Evolutionary conservation across 371 early-diverging fungal species (phyloP).

Genomic region (Mucor piriformis): DNA sequence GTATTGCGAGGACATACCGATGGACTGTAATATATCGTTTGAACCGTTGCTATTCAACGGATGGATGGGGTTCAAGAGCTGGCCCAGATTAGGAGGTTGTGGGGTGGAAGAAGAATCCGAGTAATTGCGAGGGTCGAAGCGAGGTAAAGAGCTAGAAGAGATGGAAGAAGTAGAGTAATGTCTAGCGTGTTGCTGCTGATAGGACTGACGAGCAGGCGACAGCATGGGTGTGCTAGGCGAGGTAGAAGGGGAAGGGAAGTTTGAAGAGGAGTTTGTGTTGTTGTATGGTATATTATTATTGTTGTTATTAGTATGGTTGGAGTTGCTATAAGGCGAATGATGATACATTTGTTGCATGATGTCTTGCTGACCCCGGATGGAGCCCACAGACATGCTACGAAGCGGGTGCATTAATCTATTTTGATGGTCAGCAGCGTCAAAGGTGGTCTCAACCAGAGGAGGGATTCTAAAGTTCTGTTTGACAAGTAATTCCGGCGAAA

Average conservation of each 20-base stretch:
- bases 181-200: constrained; percentile 30
- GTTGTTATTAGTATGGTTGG: not conserved
- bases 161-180: constrained; percentile 34
- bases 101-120: not conserved
- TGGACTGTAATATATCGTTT: constrained; percentile 10
- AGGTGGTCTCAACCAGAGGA: constrained; percentile 47
- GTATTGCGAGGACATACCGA: constrained; percentile 4
- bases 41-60: constrained; percentile 25
- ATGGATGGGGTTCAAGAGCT: constrained; percentile 46
- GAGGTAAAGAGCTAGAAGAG: constrained; percentile 25
- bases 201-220: constrained; percentile 31
- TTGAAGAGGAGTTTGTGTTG: constrained; percentile 6
- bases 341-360: constrained; percentile 20
- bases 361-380: constrained; percentile 23
- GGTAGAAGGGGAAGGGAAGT: constrained; percentile 36
- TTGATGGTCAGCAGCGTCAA: constrained; percentile 9
- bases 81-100: constrained; percentile 28
- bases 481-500: constrained; percentile 53
- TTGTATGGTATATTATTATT: constrained; percentile 18
- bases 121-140: constrained; percentile 32
- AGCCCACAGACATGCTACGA: constrained; percentile 46
- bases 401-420: constrained; percentile 29
- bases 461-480: constrained; percentile 60
- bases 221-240: constrained; percentile 43
- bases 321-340: constrained; percentile 7